phyloP scores from a whole-genome alignment of 495 filamentous ascomycete genomes.

The Penicillium fimorum region DNA sequence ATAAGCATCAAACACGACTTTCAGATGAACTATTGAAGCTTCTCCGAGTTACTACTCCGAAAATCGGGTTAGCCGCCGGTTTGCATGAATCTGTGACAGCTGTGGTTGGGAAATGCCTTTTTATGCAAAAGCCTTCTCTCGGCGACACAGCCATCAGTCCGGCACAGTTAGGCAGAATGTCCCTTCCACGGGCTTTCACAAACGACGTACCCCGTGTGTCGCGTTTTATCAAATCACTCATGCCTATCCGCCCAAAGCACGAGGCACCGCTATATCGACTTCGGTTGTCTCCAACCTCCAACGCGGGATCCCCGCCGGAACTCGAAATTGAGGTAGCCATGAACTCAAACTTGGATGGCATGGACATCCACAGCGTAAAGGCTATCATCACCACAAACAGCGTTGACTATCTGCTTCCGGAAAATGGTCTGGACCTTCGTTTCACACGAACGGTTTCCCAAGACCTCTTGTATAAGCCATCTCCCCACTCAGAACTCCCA shows the following conservation, averaged over 20 bases:
- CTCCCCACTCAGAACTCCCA: slow-evolving; percentile 17
- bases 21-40: slow-evolving; percentile 40
- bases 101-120: slow-evolving; percentile 42
- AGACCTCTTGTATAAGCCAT: slow-evolving; percentile 19
- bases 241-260: slow-evolving; percentile 13
- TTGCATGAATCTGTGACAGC: slow-evolving; percentile 40
- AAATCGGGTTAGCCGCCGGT: background rate
- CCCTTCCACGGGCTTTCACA: slow-evolving; percentile 33
- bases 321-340: slow-evolving; percentile 37
- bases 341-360: slow-evolving; percentile 3
- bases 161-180: slow-evolving; percentile 33
- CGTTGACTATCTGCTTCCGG: slow-evolving; percentile 45
- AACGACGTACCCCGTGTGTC: slow-evolving; percentile 32
- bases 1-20: slow-evolving; percentile 33
- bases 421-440: slow-evolving; percentile 40
- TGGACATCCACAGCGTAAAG: slow-evolving; percentile 30
- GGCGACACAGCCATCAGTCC: slow-evolving; percentile 27
- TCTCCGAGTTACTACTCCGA: slow-evolving; percentile 20
- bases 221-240: slow-evolving; percentile 29
- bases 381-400: slow-evolving; percentile 30
- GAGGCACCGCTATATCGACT: slow-evolving; percentile 25
- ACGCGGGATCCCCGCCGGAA: slow-evolving; percentile 26
- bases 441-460: slow-evolving; percentile 38
- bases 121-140: slow-evolving; percentile 27
- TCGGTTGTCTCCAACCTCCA: slow-evolving; percentile 32